Percentiles rank a stretch among this genome's conserved stretches.
These are phyloP conservation scores for Lolium perenne DNA, from an alignment of 176 grass and related monocot genomes.

Conservation along the genomic window DNA sequence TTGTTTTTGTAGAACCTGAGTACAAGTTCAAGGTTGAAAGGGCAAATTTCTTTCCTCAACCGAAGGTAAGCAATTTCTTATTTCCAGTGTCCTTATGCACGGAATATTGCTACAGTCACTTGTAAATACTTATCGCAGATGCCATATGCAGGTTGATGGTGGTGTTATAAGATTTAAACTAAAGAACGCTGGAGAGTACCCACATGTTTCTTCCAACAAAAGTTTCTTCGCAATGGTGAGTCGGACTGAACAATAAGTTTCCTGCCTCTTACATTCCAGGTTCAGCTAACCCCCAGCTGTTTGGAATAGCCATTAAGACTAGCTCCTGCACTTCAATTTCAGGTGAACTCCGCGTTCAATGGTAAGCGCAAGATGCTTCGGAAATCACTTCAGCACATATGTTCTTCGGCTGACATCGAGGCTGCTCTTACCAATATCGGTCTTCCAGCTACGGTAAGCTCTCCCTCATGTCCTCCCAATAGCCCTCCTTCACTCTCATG, in stretches of 20 bases:
- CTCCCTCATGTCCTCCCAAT: neutral
- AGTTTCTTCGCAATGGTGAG: conserved; percentile 91
- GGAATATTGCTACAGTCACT: neutral
- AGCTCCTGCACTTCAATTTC: conserved; percentile 18
- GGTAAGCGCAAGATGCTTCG: conserved; percentile 98
- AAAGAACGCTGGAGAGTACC: conserved; percentile 75
- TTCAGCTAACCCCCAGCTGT: neutral
- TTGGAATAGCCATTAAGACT: conserved; percentile 7
- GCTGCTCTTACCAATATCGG: conserved; percentile 66
- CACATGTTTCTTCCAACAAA: conserved; percentile 71
- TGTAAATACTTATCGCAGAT: neutral
- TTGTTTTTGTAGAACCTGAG: conserved; percentile 75
- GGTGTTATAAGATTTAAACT: conserved; percentile 91
- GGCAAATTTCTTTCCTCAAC: conserved; percentile 81
- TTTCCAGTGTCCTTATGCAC: neutral
- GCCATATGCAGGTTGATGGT: conserved; percentile 72
- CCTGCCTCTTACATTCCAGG: neutral
- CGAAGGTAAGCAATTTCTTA: conserved; percentile 65
- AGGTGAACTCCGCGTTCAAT: conserved; percentile 93
- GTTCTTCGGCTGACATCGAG: conserved; percentile 69
- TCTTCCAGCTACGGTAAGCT: conserved; percentile 75
- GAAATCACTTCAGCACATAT: conserved; percentile 83
- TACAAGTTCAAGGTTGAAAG: conserved; percentile 87
- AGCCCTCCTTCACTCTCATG: neutral
- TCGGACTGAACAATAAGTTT: conserved; percentile 22